These are phyloP conservation scores for Penicillium vulpinum DNA, from an alignment of 2,329 filamentous ascomycete species.

Conservation along the genomic window DNA sequence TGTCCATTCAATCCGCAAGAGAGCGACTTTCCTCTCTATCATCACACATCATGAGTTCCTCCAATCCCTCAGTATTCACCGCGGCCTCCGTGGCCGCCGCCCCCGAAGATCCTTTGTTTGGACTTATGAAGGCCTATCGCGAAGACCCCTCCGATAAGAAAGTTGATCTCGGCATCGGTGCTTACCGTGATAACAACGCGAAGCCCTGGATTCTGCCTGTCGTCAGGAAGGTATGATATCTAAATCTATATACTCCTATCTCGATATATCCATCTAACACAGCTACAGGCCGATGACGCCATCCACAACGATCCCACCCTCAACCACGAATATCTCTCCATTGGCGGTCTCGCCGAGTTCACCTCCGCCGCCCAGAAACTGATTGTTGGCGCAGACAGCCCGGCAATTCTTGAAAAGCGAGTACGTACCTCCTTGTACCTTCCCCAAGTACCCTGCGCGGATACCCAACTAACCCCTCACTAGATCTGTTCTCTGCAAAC, in stretches of 20 bases:
- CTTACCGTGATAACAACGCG: conserved; percentile 90
- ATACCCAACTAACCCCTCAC: not conserved
- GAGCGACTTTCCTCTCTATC: conserved; percentile 38
- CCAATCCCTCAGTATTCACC: conserved; percentile 67
- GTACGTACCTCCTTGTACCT: conserved; percentile 41
- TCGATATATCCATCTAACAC: not conserved
- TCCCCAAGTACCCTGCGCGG: not conserved
- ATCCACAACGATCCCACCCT: conserved; percentile 83
- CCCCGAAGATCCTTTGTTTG: conserved; percentile 92
- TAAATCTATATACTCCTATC: not conserved
- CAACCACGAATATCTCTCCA: conserved; percentile 98
- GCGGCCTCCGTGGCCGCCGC: conserved; percentile 79
- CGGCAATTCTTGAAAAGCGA: conserved; percentile 81
- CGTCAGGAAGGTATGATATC: conserved; percentile 79
- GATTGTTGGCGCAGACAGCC: conserved; percentile 75
- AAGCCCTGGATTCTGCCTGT: conserved; percentile 98
- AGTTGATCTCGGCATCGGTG: conserved; percentile 92
- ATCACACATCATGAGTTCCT: conserved; percentile 65
- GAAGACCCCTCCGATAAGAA: conserved; percentile 76
- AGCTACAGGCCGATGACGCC: conserved; percentile 77
- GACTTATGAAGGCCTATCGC: conserved; percentile 82
- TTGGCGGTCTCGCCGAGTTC: conserved; percentile 82
- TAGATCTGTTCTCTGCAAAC: conserved; percentile 78
- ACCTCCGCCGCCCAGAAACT: conserved; percentile 88
- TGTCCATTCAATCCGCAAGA: conserved; percentile 25